A percentile compares a stretch with the other conserved stretches of the same genome.
Conservation (phyloP, 1,284 basidiomycete species). For the Rhodotorula sp. region DNA sequence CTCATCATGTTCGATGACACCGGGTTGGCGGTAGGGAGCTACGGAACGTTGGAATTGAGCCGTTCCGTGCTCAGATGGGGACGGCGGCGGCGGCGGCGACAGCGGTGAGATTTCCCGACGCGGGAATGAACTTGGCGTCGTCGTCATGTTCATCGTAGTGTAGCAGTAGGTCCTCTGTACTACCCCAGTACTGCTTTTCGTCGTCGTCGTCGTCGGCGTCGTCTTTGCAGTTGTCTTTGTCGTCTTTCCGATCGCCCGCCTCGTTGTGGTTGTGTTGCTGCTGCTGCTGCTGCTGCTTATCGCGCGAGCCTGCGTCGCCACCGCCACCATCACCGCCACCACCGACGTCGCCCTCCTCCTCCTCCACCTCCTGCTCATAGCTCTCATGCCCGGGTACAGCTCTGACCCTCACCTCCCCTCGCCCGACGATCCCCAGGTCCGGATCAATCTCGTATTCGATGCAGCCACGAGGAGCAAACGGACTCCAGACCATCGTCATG, state of each 20-base stretch:
- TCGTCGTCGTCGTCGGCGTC: not conserved
- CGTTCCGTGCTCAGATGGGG: no score
- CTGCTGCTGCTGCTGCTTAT: no score
- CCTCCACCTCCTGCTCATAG: not conserved
- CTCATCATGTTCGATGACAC: no score
- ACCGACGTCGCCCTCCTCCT: not conserved
- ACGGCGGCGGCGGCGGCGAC: not conserved
- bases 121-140: not conserved
- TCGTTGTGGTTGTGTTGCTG: no score
- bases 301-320: no score
- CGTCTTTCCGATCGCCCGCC: not conserved
- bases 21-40: no score
- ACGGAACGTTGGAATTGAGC: no score
- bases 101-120: not conserved
- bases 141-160: not conserved
- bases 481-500: conserved; percentile 68
- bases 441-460: conserved; percentile 71
- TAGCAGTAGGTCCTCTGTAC: not conserved
- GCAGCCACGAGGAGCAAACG: conserved; percentile 58
- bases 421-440: conserved; percentile 52
- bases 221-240: no score
- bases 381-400: not conserved
- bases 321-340: no score
- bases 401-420: conserved; percentile 8
- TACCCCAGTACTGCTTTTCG: conserved; percentile 1